Percentiles rank a stretch among this genome's conserved stretches.
Conservation (phyloP, 2,329 filamentous ascomycete species). For the Plenodomus lindquistii region DNA sequence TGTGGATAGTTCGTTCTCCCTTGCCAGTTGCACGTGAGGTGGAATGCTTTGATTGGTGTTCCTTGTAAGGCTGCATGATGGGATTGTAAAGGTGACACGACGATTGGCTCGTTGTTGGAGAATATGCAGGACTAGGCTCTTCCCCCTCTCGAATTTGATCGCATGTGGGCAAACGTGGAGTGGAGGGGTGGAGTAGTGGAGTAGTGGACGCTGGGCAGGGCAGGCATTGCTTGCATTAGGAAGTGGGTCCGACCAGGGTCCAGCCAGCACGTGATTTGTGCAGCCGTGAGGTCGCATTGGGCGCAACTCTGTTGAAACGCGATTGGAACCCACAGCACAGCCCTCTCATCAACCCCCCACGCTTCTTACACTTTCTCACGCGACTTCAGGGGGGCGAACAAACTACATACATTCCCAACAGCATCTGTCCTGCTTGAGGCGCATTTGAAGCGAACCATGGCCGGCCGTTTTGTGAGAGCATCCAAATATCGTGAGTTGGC, state of each 20-base stretch:
- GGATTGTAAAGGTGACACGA: background rate
- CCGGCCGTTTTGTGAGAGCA: conserved; percentile 72
- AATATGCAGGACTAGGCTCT: background rate
- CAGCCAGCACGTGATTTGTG: background rate
- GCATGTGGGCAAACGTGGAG: background rate
- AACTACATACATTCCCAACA: background rate
- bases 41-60: background rate
- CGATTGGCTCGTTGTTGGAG: background rate
- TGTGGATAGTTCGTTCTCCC: too few relatives aligned
- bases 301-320: background rate
- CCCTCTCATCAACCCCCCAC: background rate
- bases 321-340: background rate
- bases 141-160: too few relatives aligned
- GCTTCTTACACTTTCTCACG: background rate
- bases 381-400: background rate
- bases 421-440: background rate
- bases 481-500: conserved; percentile 68
- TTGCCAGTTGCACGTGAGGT: background rate
- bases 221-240: too few relatives aligned
- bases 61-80: background rate
- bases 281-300: background rate
- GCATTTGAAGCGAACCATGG: conserved; percentile 53
- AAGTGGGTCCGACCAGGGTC: background rate
- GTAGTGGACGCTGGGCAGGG: background rate
- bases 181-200: background rate